Base-by-base conservation (phyloP, 768 basidiomycete genomes). In the Pulveroboletus sp. region DNA sequence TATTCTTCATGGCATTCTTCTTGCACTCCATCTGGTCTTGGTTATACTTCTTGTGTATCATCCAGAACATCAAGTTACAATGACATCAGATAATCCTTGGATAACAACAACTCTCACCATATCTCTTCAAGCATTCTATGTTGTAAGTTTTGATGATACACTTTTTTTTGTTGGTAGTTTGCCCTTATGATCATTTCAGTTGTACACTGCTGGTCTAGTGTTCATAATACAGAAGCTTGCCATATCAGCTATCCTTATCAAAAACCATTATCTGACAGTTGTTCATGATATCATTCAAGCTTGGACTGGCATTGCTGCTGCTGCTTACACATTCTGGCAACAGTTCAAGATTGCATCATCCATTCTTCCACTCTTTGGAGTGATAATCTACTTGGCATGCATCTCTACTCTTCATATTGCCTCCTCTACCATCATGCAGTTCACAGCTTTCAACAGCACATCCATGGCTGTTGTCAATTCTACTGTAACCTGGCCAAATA, bases 241-340 rank as follows among this genome's bases (percentile, higher is more conserved):
- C 9, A 29, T 51, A 9, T 44, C 35, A 10, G 29, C 20, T 1
- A 29, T 50, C 0, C 24, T 60, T 16, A 32, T 33, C 8, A 24
- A 47, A 9, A 19, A 31, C 1, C 52, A 60, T 14, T 50, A 51
- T 3, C 2, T 64, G 5, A 63, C 63, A 25, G 32, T 40, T 27
- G 39, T 58, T 1, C 60, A 64, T 45, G 63, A 64, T 35, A 24
- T 52, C 7, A 4, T 43, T 35, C 27, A 37, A 3, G 58, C 64
- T 13, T 64, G 63, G 63, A 43, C 42, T 14, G 54, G 64, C 0
- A 48, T 58, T 43, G 62, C 63, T 17, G 43, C 55, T 45, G 60
- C 63, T 6, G 0, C 53, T 5, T 11, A 47, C 19, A 10, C 27
- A 5, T 35, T 60, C 7, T 62, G 57, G 60, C 32, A 38, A 13